A percentile compares a stretch with the other conserved stretches of the same genome.
Conservation (phyloP, 228 moss, liverwort and hornwort species). For the Sphagnum magellanicum region DNA sequence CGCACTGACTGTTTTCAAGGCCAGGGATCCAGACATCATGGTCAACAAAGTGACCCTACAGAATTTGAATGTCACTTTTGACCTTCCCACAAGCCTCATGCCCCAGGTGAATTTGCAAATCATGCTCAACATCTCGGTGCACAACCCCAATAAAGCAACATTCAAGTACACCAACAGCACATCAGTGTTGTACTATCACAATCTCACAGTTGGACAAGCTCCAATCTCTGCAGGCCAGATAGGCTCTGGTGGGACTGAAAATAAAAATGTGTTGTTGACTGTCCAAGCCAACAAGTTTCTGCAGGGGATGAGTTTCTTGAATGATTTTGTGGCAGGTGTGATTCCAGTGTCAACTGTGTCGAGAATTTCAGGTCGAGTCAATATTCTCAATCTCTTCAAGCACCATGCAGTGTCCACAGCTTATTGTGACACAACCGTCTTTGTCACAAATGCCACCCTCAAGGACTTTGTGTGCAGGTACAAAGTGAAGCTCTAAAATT, state of each 20-base stretch:
- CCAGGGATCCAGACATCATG: slow-evolving; percentile 32
- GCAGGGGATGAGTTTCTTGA: slow-evolving; percentile 31
- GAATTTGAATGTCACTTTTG: slow-evolving; percentile 26
- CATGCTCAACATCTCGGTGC: slow-evolving; percentile 53
- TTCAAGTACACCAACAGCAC: slow-evolving; percentile 77
- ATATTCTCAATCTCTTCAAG: slow-evolving; percentile 79
- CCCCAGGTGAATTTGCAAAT: slow-evolving; percentile 48
- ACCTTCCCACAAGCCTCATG: slow-evolving; percentile 8
- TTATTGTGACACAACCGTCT: slow-evolving; percentile 56
- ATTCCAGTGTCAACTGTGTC: slow-evolving; percentile 62
- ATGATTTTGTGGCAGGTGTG: slow-evolving; percentile 47
- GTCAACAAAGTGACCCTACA: slow-evolving; percentile 34
- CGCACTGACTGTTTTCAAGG: slow-evolving; percentile 38
- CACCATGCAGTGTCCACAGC: slow-evolving; percentile 68
- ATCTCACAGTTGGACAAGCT: slow-evolving; percentile 56
- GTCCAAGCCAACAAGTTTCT: slow-evolving; percentile 56
- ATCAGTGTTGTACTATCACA: slow-evolving; percentile 55
- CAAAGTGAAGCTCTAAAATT: slow-evolving; percentile 28
- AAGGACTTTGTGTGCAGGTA: slow-evolving; percentile 55
- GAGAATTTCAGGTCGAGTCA: slow-evolving; percentile 53
- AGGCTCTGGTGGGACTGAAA: slow-evolving; percentile 33
- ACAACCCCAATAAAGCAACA: slow-evolving; percentile 70
- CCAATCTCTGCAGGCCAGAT: slow-evolving; percentile 58
- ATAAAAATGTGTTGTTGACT: slow-evolving; percentile 21
- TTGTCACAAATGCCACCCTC: slow-evolving; percentile 51